Conservation (phyloP, 2,329 filamentous ascomycete genomes). For the Penicillium italicum region DNA sequence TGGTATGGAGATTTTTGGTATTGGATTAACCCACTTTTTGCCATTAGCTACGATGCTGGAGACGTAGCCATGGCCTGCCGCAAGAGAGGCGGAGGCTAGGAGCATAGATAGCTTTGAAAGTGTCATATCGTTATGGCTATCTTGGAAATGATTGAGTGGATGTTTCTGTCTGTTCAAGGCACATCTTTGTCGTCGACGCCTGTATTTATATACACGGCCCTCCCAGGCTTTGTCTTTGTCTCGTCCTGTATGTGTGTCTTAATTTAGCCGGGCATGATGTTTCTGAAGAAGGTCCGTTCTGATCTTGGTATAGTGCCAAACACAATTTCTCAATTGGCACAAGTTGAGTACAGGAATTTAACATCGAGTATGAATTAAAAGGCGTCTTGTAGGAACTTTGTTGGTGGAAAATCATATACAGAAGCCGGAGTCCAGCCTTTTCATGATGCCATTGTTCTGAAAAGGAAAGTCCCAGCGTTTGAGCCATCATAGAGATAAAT, state of each 20-base stretch:
- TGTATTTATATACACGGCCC: background rate
- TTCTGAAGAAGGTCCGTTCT: slow-evolving; percentile 11
- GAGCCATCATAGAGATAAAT: background rate
- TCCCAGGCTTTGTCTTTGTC: background rate
- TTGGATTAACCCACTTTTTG: slow-evolving; percentile 20
- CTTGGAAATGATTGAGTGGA: background rate
- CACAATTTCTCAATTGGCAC: slow-evolving; percentile 1
- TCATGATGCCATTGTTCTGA: background rate
- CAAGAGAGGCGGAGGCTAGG: slow-evolving; percentile 30
- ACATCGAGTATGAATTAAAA: background rate
- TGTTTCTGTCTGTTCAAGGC: background rate
- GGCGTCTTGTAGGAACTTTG: background rate
- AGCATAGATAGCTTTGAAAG: slow-evolving; percentile 26
- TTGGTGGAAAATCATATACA: background rate
- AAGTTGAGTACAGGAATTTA: background rate
- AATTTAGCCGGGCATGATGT: background rate
- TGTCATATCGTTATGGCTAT: slow-evolving; percentile 17
- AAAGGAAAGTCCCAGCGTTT: background rate
- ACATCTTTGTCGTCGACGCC: background rate
- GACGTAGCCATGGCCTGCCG: slow-evolving; percentile 37
- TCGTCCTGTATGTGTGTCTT: background rate
- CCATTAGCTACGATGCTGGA: slow-evolving; percentile 30
- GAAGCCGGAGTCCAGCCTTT: background rate
- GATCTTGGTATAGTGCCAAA: slow-evolving; percentile 13
- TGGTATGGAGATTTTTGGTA: background rate